A percentile compares a stretch with the other conserved stretches of the same genome.
These are phyloP conservation scores for Leptographium procerum DNA, from an alignment of 2,329 filamentous ascomycete species.

Conservation along the genomic window DNA sequence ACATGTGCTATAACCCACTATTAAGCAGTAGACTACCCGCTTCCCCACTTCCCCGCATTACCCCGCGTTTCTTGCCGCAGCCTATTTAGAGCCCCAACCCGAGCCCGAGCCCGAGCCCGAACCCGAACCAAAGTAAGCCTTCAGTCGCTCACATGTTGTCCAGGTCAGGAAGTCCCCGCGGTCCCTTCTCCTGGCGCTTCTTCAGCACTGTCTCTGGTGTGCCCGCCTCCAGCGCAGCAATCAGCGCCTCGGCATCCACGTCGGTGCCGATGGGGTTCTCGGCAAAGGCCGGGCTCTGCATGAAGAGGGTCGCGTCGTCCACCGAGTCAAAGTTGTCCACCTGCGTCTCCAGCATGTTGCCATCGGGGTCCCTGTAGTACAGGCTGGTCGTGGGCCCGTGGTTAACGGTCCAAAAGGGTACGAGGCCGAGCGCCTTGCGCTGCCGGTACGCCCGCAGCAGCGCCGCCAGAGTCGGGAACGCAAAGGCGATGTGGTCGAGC, in stretches of 20 bases:
- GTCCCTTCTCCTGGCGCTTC: slow-evolving; percentile 16
- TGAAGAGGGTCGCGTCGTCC: slow-evolving; percentile 26
- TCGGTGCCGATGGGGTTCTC: slow-evolving; percentile 32
- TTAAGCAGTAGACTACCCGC: not conserved
- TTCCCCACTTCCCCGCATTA: not conserved
- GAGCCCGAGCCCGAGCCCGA: not conserved
- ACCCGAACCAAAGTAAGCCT: not conserved
- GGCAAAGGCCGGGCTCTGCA: slow-evolving; percentile 23
- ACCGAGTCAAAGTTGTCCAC: slow-evolving; percentile 29
- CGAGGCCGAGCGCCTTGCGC: slow-evolving; percentile 23
- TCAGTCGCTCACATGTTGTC: not conserved
- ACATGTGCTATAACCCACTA: not conserved
- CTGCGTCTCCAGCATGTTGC: slow-evolving; percentile 35
- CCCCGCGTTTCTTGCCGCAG: not conserved
- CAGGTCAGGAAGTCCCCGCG: slow-evolving; percentile 10
- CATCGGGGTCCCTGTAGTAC: slow-evolving; percentile 38
- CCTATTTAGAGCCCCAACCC: not conserved
- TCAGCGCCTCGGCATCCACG: slow-evolving; percentile 31
- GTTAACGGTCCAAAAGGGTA: slow-evolving; percentile 32
- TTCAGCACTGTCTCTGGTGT: slow-evolving; percentile 16
- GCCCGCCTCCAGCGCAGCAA: slow-evolving; percentile 16
- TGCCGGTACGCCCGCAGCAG: slow-evolving; percentile 25
- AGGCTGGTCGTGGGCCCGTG: slow-evolving; percentile 35
- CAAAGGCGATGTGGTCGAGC: slow-evolving; percentile 31
- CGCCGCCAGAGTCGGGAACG: slow-evolving; percentile 23